Conservation (phyloP, 768 basidiomycete genomes). For the Candolleomyces eurysporus region DNA sequence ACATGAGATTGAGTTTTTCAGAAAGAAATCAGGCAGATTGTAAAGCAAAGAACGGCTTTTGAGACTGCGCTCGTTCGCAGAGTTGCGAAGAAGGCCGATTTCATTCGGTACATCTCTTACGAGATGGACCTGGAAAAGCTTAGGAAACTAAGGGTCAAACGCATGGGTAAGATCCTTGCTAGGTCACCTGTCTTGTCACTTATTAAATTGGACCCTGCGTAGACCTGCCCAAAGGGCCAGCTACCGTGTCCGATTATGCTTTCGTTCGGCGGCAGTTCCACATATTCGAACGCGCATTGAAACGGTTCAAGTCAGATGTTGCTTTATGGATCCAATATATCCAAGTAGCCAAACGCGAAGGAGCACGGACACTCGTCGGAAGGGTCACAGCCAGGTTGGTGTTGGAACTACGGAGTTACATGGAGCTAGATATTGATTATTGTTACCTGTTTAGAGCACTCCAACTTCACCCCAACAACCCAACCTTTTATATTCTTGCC, state of each 20-base stretch:
- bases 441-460: slow-evolving; percentile 56
- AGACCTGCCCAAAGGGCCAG: slow-evolving; percentile 46
- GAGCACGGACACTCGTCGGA: slow-evolving; percentile 76
- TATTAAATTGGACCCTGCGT: slow-evolving; percentile 8
- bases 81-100: slow-evolving; percentile 84
- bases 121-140: slow-evolving; percentile 87
- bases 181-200: background rate
- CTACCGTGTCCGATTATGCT: slow-evolving; percentile 80
- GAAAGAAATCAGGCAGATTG: slow-evolving; percentile 81
- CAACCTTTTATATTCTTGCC: slow-evolving; percentile 79
- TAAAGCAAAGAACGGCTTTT: slow-evolving; percentile 79
- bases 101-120: slow-evolving; percentile 86
- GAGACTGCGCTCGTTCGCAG: slow-evolving; percentile 84
- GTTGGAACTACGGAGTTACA: background rate
- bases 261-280: slow-evolving; percentile 83
- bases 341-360: slow-evolving; percentile 76
- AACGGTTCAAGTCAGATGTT: slow-evolving; percentile 85
- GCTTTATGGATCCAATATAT: slow-evolving; percentile 90
- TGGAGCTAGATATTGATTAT: background rate
- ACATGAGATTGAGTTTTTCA: slow-evolving; percentile 24
- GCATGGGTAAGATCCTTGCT: slow-evolving; percentile 53
- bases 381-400: slow-evolving; percentile 78
- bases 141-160: slow-evolving; percentile 68
- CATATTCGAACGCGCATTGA: slow-evolving; percentile 87
- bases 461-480: slow-evolving; percentile 79